Conservation (phyloP, 106 monocot genomes). For the Gastrodia elata region DNA sequence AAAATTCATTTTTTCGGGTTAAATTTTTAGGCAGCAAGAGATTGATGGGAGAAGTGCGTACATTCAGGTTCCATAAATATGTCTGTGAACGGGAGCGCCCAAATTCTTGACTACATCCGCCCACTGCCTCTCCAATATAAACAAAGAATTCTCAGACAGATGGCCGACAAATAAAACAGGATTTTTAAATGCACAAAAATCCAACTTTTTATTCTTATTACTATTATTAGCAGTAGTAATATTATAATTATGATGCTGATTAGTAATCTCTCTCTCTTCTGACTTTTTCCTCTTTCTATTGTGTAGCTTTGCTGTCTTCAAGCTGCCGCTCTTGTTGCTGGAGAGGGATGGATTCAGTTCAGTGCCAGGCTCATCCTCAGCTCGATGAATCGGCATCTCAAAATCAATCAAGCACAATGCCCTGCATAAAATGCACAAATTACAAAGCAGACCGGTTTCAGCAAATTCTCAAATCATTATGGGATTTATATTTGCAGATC, state of each 20-base stretch:
- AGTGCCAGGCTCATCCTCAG: conserved; percentile 16
- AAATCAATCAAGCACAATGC: conserved; percentile 96
- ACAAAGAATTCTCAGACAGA: conserved; percentile 52
- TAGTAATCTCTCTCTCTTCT: conserved; percentile 7
- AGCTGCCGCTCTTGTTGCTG: conserved; percentile 15
- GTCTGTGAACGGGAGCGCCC: conserved; percentile 86
- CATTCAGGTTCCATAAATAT: conserved; percentile 69
- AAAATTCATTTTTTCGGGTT: too few species aligned
- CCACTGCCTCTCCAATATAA: conserved; percentile 83
- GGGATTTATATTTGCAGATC: too few species aligned
- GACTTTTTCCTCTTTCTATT: conserved; percentile 44
- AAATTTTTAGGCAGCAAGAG: too few species aligned
- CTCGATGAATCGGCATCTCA: conserved; percentile 55
- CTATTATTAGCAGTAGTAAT: too few species aligned
- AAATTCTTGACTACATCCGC: conserved; percentile 55
- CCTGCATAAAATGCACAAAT: conserved; percentile 25
- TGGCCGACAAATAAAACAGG: conserved; percentile 73
- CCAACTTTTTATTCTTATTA: conserved; percentile 50
- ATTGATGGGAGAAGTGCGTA: too few species aligned
- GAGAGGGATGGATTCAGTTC: conserved; percentile 10
- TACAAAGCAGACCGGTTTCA: background rate
- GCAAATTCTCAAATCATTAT: too few species aligned
- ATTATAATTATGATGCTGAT: too few species aligned
- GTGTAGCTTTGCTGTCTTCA: conserved; percentile 12
- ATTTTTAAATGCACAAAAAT: conserved; percentile 52